Evolutionary conservation across 345 rosid species (phyloP).

Genomic region (Pugionium dolabratum): DNA sequence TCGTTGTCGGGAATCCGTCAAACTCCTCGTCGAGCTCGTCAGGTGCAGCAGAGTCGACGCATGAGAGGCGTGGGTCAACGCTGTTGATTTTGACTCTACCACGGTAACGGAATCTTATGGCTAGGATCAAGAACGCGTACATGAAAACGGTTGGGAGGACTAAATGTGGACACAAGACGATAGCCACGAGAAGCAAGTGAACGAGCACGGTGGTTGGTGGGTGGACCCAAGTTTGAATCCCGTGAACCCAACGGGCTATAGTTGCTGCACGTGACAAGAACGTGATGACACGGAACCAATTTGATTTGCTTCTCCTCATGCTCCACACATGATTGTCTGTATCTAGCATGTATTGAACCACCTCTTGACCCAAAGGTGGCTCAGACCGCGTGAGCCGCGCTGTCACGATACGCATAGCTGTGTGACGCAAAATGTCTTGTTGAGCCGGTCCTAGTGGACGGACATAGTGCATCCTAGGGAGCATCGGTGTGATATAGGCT

Average conservation of each 20-base stretch:
- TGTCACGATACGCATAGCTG: conserved; percentile 82
- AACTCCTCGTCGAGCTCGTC: conserved; percentile 92
- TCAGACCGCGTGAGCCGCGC: conserved; percentile 70
- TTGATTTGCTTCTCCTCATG: conserved; percentile 88
- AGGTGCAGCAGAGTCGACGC: conserved; percentile 57
- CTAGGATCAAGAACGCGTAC: conserved; percentile 74
- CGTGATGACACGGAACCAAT: conserved; percentile 81
- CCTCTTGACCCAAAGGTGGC: conserved; percentile 82
- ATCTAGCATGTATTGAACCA: conserved; percentile 81
- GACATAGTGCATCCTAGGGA: conserved; percentile 82
- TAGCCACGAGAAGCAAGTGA: conserved; percentile 64
- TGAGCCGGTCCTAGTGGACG: conserved; percentile 72
- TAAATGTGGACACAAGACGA: conserved; percentile 73
- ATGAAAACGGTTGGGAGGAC: conserved; percentile 79
- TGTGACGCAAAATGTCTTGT: conserved; percentile 80
- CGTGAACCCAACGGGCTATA: conserved; percentile 68
- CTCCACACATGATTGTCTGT: conserved; percentile 88
- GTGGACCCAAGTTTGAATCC: conserved; percentile 72
- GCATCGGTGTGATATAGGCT: conserved; percentile 69
- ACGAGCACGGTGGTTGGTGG: conserved; percentile 69
- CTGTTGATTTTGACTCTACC: conserved; percentile 48
- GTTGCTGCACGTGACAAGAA: conserved; percentile 63
- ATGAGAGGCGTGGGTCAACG: conserved; percentile 66
- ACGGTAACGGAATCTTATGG: conserved; percentile 58
- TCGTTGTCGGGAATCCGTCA: conserved; percentile 70